Conservation (phyloP, 2,329 filamentous ascomycete species). For the Diplodia scrobiculata region DNA sequence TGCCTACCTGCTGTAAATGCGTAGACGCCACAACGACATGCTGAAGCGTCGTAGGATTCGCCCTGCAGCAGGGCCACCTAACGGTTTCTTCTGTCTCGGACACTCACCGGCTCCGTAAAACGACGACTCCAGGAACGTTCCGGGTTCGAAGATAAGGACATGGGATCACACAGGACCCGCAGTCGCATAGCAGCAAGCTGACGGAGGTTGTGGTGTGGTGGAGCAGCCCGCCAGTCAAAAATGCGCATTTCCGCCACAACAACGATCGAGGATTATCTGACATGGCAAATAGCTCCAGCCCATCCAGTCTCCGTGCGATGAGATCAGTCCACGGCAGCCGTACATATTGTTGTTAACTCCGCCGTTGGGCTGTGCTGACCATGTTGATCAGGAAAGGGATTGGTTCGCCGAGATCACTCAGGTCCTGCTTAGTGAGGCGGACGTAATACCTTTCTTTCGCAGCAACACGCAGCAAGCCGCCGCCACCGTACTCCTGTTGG, state of each 20-base stretch:
- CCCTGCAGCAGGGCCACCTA: conserved; percentile 20
- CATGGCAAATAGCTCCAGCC: conserved; percentile 9
- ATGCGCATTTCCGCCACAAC: not conserved
- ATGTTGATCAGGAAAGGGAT: not conserved
- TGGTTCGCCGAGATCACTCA: conserved; percentile 1
- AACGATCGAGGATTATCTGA: conserved; percentile 1
- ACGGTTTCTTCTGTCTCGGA: conserved; percentile 18
- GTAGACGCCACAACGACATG: not conserved
- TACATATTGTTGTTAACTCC: not conserved
- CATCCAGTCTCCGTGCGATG: conserved; percentile 15
- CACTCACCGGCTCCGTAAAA: conserved; percentile 8
- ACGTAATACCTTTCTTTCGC: conserved; percentile 10
- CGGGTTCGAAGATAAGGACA: conserved; percentile 6
- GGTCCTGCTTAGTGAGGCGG: conserved; percentile 22
- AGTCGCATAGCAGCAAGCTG: conserved; percentile 14
- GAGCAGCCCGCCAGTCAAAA: conserved; percentile 2
- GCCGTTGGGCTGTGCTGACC: conserved; percentile 4
- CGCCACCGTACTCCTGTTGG: not conserved
- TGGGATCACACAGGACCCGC: conserved; percentile 15
- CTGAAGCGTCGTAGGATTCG: conserved; percentile 9
- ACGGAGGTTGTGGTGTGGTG: conserved; percentile 12
- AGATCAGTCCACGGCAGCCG: conserved; percentile 10
- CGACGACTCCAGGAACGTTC: not conserved
- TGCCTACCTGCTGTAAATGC: conserved; percentile 14
- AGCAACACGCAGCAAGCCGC: not conserved